phyloP scores from a whole-genome alignment of 371 early-diverging fungal species.

The Mucor mucedo region DNA sequence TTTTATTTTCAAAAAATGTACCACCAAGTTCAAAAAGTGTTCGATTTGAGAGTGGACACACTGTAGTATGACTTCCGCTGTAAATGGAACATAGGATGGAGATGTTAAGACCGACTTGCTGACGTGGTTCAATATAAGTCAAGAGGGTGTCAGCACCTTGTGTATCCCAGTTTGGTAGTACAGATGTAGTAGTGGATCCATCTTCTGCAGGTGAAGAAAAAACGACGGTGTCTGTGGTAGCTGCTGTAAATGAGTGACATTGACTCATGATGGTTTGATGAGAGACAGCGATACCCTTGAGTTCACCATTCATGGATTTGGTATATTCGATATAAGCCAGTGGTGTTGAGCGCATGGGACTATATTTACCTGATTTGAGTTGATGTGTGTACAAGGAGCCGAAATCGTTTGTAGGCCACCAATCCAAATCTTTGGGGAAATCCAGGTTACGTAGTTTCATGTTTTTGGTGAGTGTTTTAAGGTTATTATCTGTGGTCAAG shows the following conservation, averaged over 20 bases:
- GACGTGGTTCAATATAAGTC: slow-evolving; percentile 76
- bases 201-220: slow-evolving; percentile 14
- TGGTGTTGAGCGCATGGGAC: slow-evolving; percentile 44
- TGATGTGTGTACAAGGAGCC: slow-evolving; percentile 59
- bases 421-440: slow-evolving; percentile 68
- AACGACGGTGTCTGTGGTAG: slow-evolving; percentile 23
- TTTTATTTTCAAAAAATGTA: slow-evolving; percentile 17
- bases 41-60: slow-evolving; percentile 14
- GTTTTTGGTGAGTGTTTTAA: slow-evolving; percentile 70
- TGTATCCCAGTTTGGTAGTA: slow-evolving; percentile 30
- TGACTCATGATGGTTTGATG: slow-evolving; percentile 75
- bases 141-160: slow-evolving; percentile 56
- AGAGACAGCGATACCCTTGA: slow-evolving; percentile 80
- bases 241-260: slow-evolving; percentile 47
- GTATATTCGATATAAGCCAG: slow-evolving; percentile 83
- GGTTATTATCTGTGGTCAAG: slow-evolving; percentile 77
- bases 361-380: slow-evolving; percentile 54
- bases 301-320: slow-evolving; percentile 77
- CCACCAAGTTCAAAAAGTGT: slow-evolving; percentile 18
- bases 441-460: slow-evolving; percentile 55
- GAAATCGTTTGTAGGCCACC: slow-evolving; percentile 78
- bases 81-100: slow-evolving; percentile 69
- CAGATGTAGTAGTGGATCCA: slow-evolving; percentile 4
- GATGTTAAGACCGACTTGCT: slow-evolving; percentile 74
- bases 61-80: slow-evolving; percentile 65